Evolutionary conservation across 345 rosid species (phyloP), one percentile per base, ranked within the genome.

Genomic region (Salix arbutifolia): DNA sequence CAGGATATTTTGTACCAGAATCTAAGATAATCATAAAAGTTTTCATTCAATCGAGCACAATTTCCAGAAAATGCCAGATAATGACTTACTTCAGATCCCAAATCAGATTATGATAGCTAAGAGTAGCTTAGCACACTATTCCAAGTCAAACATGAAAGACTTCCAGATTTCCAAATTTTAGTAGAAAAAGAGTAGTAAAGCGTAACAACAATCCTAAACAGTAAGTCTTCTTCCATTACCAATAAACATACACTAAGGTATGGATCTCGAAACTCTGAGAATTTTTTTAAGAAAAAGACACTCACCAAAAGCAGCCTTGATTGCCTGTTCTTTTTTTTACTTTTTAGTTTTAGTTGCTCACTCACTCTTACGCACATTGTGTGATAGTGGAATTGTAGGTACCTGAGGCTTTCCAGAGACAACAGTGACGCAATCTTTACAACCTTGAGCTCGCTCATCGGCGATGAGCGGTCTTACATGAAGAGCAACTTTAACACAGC

Each of bases 341-440:
- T 42, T 42, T 42, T 42, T 42, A 42, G 4, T 33, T 18, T 28
- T 17, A 9, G 33, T 33, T 16, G 7, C 26, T 38, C 69, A 61
- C 64, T 31, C 61, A 77, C 65, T 46, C 64, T 46, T 25, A 70
- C 8, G 64, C 65, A 66, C 69, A 66, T 62, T 28, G 78, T 37
- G 23, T 4, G 8, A n/a, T 5, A 60, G 46, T 38, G 50, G 13
- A 28, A 38, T 48, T 46, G 77, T 65, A 67, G 74, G 83, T 82
- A 94, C 99, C 99, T 96, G 99, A 37, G 98, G 97, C 91, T 96
- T 94, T 75, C 97, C 98, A 7, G 91, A 40, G 37, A 89, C 85
- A 66, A 94, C 93, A 78, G 93, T 83, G 86, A 96, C 97, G 66
- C 99, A 96, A 81, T 96, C 99, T 82, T 92, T 84, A 85, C 98